Evolutionary conservation across 116 monocot species (phyloP).

Genomic region (Zostera marina): DNA sequence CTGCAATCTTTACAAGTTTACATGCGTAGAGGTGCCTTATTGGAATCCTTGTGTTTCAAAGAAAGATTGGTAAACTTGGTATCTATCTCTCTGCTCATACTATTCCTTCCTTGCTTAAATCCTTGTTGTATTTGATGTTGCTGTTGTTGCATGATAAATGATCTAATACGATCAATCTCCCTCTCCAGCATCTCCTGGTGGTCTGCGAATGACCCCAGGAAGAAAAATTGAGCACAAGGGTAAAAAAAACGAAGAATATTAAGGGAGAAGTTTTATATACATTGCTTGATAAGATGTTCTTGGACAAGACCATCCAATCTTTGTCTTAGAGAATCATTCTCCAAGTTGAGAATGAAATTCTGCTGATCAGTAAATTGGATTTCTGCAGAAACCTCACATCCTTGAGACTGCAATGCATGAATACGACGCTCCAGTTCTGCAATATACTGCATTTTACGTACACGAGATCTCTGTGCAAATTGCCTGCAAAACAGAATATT

Average conservation of each 20-base stretch:
- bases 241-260: not conserved
- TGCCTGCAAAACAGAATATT: slow-evolving; percentile 26
- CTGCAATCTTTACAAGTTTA: too few species aligned
- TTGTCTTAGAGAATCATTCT: slow-evolving; percentile 75
- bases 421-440: slow-evolving; percentile 72
- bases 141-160: slow-evolving; percentile 40
- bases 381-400: slow-evolving; percentile 62
- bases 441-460: slow-evolving; percentile 86
- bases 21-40: slow-evolving; percentile 24
- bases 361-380: slow-evolving; percentile 64
- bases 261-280: slow-evolving; percentile 22
- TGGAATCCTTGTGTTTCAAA: slow-evolving; percentile 49
- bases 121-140: slow-evolving; percentile 13
- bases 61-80: slow-evolving; percentile 59
- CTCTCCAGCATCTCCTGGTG: slow-evolving; percentile 89
- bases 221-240: not conserved
- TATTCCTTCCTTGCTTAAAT: slow-evolving; percentile 31
- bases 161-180: slow-evolving; percentile 55
- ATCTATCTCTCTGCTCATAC: slow-evolving; percentile 55
- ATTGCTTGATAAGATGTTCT: slow-evolving; percentile 56
- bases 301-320: slow-evolving; percentile 52
- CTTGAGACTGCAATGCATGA: slow-evolving; percentile 68
- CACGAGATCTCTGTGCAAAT: slow-evolving; percentile 74
- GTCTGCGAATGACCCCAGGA: slow-evolving; percentile 25
- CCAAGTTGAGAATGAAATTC: slow-evolving; percentile 58